Evolutionary conservation across 257 asterid genomes (phyloP), one percentile per base, ranked within the genome.

Genomic region (Voacanga thouarsii): DNA sequence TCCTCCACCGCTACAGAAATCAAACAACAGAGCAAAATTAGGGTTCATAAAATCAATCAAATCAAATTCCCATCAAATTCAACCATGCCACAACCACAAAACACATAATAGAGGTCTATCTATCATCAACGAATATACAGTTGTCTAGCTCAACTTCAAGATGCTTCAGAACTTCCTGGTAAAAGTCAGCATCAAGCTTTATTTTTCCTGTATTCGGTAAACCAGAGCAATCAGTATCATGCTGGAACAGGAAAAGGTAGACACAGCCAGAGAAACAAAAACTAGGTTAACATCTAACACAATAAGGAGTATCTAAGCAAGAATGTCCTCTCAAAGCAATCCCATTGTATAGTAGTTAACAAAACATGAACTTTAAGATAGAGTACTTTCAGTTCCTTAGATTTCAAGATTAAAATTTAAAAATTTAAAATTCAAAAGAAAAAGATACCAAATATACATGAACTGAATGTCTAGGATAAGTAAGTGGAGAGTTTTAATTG

Each of bases 401-500:
- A n/a, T n/a, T 16, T 57, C 55, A 57, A 10, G 12, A 21, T 43
- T 14, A 12, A 41, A 76, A n/a, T 33, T 8, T 55, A 56, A 61
- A 47, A 78, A 49, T 39, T 59, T 26, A 11, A 72, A 69, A 68
- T 56, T 57, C 37, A 59, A 26, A 66, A n/a, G 77, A 11, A 30
- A 65, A 80, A 67, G 37, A 63, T 90, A 94, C 99, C 98, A 88
- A 89, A 89, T 82, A 67, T 71, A 84, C 99, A 95, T 44, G 99
- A 95, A 84, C 98, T 92, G 85, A 95, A 95, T 75, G 99, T 95
- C 99, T 98, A 92, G 80, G 96, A 95, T 79, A 95, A 80, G 89
- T 90, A 90, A 75, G 81, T 83, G 26, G 98, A 92, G 76, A 95
- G 92, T 74, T 90, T 87, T 76, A 95, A 88, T 92, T 90, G 24